Evolutionary conservation across 768 basidiomycete genomes (phyloP).

Genomic region (Daedalea quercina): DNA sequence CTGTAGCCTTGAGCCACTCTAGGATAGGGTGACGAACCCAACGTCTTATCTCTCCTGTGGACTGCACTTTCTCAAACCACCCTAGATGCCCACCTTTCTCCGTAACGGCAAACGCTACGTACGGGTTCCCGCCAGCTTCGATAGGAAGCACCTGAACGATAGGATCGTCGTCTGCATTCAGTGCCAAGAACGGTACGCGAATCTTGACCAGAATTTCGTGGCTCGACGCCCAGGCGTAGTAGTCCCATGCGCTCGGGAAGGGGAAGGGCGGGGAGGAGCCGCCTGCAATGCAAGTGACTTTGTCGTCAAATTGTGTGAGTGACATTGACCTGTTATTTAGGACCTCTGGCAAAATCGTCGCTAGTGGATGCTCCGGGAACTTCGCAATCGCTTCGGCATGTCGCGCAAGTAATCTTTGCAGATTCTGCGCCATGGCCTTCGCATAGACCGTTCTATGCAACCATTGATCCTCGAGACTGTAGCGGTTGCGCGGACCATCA

Average conservation of each 20-base stretch:
- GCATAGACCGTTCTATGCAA: constrained; percentile 64
- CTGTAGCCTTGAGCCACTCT: constrained; percentile 60
- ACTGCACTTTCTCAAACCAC: constrained; percentile 58
- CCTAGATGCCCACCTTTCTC: constrained; percentile 71
- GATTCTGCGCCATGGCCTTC: constrained; percentile 71
- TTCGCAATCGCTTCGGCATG: constrained; percentile 42
- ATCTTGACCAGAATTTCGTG: constrained; percentile 53
- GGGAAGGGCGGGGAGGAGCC: constrained; percentile 49
- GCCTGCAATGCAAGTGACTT: constrained; percentile 61
- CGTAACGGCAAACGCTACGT: constrained; percentile 57
- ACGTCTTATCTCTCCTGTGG: constrained; percentile 21
- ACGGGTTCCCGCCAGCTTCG: constrained; percentile 41
- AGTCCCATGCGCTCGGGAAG: constrained; percentile 36
- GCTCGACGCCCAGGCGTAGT: constrained; percentile 50
- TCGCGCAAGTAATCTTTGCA: constrained; percentile 48
- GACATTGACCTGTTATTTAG: constrained; percentile 45
- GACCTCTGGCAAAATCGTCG: constrained; percentile 40
- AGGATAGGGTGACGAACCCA: constrained; percentile 71
- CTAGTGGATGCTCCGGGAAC: constrained; percentile 44
- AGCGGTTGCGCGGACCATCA: not conserved
- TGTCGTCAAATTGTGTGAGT: constrained; percentile 51
- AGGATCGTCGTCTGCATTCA: constrained; percentile 76
- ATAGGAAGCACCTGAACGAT: constrained; percentile 59
- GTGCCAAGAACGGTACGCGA: constrained; percentile 65
- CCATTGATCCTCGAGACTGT: constrained; percentile 49